Base-by-base conservation (phyloP, 2,329 filamentous ascomycete genomes). In the Epichloe gansuensis region DNA sequence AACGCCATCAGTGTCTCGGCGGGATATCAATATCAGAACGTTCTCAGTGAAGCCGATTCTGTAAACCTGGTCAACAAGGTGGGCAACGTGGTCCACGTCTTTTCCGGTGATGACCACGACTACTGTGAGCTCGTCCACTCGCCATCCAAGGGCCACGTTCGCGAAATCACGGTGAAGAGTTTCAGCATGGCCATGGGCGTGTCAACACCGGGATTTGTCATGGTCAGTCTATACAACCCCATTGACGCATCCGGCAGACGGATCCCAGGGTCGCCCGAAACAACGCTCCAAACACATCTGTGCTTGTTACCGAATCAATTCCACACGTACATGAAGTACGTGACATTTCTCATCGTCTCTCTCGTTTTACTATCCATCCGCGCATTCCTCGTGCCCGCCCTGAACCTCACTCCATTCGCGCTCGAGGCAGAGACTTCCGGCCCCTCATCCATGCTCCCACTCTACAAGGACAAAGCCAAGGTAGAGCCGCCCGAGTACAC, bases 151-250 rank as follows among this genome's bases (percentile, higher is more conserved):
- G 76, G 75, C 36, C 78, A 75, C 27, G 79, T 84, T 35, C 75
- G 74, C 47, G 93, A 98, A 66, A 94, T 96, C 57, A 98, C 93
- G 0, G 89, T 97, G 60, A 98, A 98, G 71, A 90, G 85, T 62
- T 81, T 94, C 58, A 94, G 84, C 62, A 95, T 91, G 89, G 89
- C 89, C 17, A 97, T 97, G 93, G 90, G 93, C 8, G 87, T 98
- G 1, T 79, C 87, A 0, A 83, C 78, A 5, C 93, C 93, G 0
- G 93, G 89, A 0, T 93, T 98, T 59, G 73, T 93, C 56, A 82
- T 96, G 70, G 78, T 89, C 41, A 95, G 89, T 64, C 73, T 98
- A 52, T 96, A 89, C 80, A 97, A 98, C 63, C 93, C 93, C 0
- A 76, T 97, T 51, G 85, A 90, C 59, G 71, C 70, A 49, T 66